phyloP scores from a whole-genome alignment of 1,139 yeast species.

The Zygosaccharomyces pseudobailii region DNA sequence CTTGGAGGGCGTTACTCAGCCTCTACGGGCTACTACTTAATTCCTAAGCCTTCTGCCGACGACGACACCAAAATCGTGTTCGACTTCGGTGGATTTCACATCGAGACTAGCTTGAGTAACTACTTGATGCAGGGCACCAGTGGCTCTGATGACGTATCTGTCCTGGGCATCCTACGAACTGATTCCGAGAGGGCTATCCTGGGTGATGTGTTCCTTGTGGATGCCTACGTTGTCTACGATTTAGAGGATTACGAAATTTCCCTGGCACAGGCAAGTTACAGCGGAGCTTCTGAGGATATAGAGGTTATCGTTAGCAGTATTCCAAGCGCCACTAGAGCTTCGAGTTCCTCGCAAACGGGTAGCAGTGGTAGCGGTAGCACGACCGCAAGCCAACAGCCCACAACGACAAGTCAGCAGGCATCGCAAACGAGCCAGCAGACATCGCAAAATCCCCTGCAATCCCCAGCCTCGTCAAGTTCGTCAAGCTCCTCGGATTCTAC shows the following conservation, averaged over 20 bases:
- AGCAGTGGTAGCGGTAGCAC: neutral
- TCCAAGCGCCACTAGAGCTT: constrained; percentile 43
- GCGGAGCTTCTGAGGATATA: constrained; percentile 38
- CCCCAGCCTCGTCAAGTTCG: neutral
- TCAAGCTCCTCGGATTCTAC: too few species aligned
- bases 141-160: constrained; percentile 29
- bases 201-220: constrained; percentile 70
- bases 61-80: constrained; percentile 34
- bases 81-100: constrained; percentile 47
- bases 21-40: constrained; percentile 34
- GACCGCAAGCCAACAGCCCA: neutral
- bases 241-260: constrained; percentile 59
- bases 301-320: constrained; percentile 40
- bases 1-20: constrained; percentile 38
- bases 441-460: neutral
- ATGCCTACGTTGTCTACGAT: constrained; percentile 73
- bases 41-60: constrained; percentile 28
- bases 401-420: neutral
- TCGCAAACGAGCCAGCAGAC: neutral
- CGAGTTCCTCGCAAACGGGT: constrained; percentile 35
- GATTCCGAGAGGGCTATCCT: constrained; percentile 38
- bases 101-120: constrained; percentile 43
- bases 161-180: constrained; percentile 33
- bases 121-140: constrained; percentile 29
- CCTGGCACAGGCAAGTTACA: constrained; percentile 52